Conservation (phyloP, 1,284 basidiomycete genomes). For the Ceratobasidium sp. region DNA sequence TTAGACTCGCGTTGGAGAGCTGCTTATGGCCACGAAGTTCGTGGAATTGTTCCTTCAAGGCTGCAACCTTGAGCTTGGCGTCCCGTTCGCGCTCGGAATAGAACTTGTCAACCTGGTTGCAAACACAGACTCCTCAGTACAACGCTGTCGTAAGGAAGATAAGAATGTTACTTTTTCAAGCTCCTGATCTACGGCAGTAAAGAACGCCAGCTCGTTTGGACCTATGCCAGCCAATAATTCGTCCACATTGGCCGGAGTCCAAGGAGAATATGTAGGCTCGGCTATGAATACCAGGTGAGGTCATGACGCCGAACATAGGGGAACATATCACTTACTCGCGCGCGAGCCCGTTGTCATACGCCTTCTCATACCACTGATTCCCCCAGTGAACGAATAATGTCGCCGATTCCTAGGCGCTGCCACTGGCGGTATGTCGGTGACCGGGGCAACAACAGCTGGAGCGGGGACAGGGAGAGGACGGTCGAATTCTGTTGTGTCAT, state of each 20-base stretch:
- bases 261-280: slow-evolving; percentile 27
- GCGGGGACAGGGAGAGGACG: neutral
- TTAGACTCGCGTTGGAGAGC: slow-evolving; percentile 68
- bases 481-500: neutral
- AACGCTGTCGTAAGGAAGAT: slow-evolving; percentile 60
- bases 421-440: slow-evolving; percentile 15
- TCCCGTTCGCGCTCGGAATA: slow-evolving; percentile 82
- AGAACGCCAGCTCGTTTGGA: slow-evolving; percentile 76
- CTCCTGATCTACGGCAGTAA: slow-evolving; percentile 79
- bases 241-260: slow-evolving; percentile 55
- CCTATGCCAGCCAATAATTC: slow-evolving; percentile 68
- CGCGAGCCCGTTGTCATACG: slow-evolving; percentile 36
- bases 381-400: slow-evolving; percentile 39
- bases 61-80: slow-evolving; percentile 65
- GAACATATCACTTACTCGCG: neutral
- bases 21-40: slow-evolving; percentile 80
- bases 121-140: neutral
- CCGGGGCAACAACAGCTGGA: slow-evolving; percentile 15
- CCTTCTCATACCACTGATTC: slow-evolving; percentile 37
- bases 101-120: slow-evolving; percentile 81
- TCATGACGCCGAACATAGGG: slow-evolving; percentile 11
- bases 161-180: slow-evolving; percentile 88
- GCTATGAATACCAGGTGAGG: slow-evolving; percentile 56
- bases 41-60: slow-evolving; percentile 77
- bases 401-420: slow-evolving; percentile 28